Base-by-base conservation (phyloP, 1,284 basidiomycete species). In the Chalciporus piperatoides region DNA sequence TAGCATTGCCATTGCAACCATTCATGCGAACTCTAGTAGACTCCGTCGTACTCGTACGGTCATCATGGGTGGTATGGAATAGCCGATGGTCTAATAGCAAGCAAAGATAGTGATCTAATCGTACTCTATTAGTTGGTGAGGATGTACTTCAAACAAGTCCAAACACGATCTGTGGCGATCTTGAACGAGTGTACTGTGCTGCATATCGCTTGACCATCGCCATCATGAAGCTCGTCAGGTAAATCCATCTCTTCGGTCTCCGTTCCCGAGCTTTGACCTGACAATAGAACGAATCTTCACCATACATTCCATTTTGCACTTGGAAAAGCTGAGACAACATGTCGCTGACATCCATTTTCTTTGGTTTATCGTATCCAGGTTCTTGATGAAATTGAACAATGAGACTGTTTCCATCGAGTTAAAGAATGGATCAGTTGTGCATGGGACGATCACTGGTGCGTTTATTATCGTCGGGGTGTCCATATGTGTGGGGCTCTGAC, bases 381-480 rank as follows among this genome's bases (percentile, higher is more conserved):
- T 97, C 75, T 82, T 97, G 79, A 98, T 98, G 96, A 99, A 98
- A 81, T 76, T 99, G 74, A 97, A 97, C 82, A 98, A 98, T 71
- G 96, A 99, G 81, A 96, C 94, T 61, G 95, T 98, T 59, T 93
- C 94, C 57, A 86, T 99, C 69, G 95, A 99, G 77, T 82, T 99
- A 63, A 99, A 99, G 77, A 98, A 99, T 61, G 96, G 96, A 38
- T 93, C 93, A 1, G 76, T 95, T 49, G 87, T 99, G 24, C 91
- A 97, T 65, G 96, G 96, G 14, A 99, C 96, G 21, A 97, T 99
- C 68, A 97, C 94, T 28, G 95, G 95, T 95, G 59, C 56, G 82
- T 65, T 10, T 14, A 17, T 28, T 10, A 15, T 25, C 39, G 6
- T 46, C 24, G n/a, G 39, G 9, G 30, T 2, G 17, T 24, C 6